Conservation (phyloP, 225 moss, liverwort and hornwort genomes). For the Climacium dendroides region DNA sequence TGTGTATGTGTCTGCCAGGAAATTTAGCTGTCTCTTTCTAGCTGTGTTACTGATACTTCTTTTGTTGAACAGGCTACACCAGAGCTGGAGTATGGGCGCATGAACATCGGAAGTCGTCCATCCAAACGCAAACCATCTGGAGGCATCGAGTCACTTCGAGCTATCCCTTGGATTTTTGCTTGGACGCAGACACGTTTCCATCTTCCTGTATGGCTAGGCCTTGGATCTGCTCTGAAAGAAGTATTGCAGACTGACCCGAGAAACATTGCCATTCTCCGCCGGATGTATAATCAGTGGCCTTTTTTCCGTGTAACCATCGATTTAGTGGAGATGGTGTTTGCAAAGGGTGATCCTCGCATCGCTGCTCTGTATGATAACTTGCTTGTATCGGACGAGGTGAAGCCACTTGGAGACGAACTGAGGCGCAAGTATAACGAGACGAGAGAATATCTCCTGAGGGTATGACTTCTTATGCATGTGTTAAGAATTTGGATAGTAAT, state of each 20-base stretch:
- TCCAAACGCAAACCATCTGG: constrained; percentile 44
- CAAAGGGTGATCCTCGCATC: constrained; percentile 49
- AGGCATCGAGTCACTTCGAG: constrained; percentile 48
- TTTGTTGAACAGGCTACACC: constrained; percentile 32
- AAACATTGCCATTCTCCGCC: constrained; percentile 29
- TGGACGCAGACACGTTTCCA: constrained; percentile 60
- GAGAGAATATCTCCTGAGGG: constrained; percentile 27
- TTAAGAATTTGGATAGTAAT: not conserved
- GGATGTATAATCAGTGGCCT: constrained; percentile 60
- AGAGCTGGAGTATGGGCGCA: constrained; percentile 55
- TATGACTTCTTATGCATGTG: not conserved
- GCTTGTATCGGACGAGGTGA: constrained; percentile 36
- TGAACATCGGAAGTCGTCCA: constrained; percentile 57
- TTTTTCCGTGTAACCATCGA: constrained; percentile 60
- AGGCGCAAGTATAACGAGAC: constrained; percentile 42
- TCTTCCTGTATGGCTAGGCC: constrained; percentile 56
- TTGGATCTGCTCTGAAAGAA: constrained; percentile 35
- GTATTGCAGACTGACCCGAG: constrained; percentile 22
- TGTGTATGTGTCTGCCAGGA: not conserved
- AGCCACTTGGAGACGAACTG: constrained; percentile 38
- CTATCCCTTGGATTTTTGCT: constrained; percentile 58
- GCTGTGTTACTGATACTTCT: not conserved
- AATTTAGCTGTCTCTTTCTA: not conserved
- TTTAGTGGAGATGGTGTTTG: constrained; percentile 56
- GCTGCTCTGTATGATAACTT: constrained; percentile 45